Base-by-base conservation (phyloP, 306 rosid genomes). In the Citrullus mucosospermus region DNA sequence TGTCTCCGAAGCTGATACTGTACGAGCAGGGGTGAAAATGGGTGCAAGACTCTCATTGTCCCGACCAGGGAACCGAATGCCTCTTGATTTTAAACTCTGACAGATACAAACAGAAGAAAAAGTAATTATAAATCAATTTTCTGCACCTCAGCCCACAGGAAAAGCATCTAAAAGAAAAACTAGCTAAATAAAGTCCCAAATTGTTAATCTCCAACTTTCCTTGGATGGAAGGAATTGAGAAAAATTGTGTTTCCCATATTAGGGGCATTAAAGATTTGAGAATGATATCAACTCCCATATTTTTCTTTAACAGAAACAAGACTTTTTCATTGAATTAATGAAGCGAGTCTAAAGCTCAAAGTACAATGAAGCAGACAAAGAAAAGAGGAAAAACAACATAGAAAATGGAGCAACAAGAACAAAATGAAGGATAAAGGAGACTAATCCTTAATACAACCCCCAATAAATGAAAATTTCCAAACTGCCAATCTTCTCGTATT, bases 11-110 rank as follows among this genome's bases (percentile, higher is more conserved):
- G 84, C 93, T 61, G 86, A 32, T 57, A 84, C 89, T 4, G 98
- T 87, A 9, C 86, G 94, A 51, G 93, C 89, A 32, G 99, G 99
- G 63, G 99, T 96, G 36, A 96, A 91, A 67, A 96, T 91, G 25
- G 99, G 99, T 12, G 97, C 99, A 91, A 96, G 81, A 81, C 98
- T 92, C 84, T 96, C 99, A 74, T 91, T 87, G 89, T 93, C 99
- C 43, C 98, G 93, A 22, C 99, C 97, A 43, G 99, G 99, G 84
- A 96, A 96, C 73, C 94, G 84, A 80, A 96, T 82, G 54, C 99
- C 99, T 84, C 99, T 88, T 61, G 97, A 96, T 85, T 56, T 92
- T 84, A 96, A 84, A 85, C 99, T 96, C 99, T 96, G 87, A 56
- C 78, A 81, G 70, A 84, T 76, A 63, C 34, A 82, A 48, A 54